Evolutionary conservation across 169 alveolate species (phyloP).

Genomic region (Cyclospora cayetanensis): DNA sequence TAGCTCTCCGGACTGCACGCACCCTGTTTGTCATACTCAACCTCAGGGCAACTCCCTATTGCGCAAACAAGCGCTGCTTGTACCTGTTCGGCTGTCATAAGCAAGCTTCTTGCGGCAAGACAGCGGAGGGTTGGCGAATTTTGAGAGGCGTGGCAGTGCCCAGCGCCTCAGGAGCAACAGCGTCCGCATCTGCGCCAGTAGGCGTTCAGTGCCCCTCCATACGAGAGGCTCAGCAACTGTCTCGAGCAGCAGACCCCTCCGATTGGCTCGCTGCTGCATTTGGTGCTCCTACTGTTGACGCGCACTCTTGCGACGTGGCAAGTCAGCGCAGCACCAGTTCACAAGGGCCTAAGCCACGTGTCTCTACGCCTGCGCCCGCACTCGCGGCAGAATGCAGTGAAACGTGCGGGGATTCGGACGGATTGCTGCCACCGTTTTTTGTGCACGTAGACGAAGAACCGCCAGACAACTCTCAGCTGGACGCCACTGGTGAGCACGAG

Average conservation of each 20-base stretch:
- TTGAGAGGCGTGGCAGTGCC: conserved; percentile 49
- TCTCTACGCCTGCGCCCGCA: neutral
- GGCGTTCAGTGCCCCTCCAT: no score
- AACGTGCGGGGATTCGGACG: neutral
- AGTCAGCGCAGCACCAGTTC: neutral
- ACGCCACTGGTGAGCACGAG: conserved; percentile 43
- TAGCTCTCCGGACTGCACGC: neutral
- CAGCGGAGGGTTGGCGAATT: conserved; percentile 34
- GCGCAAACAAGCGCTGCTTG: conserved; percentile 54
- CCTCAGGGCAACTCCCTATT: conserved; percentile 70
- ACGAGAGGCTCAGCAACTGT: no score
- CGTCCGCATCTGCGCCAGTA: no score
- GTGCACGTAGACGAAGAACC: conserved; percentile 55
- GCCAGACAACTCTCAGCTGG: conserved; percentile 43
- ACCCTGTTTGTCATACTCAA: neutral
- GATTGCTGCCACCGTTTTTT: conserved; percentile 39
- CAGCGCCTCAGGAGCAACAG: neutral
- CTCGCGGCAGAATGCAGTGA: neutral
- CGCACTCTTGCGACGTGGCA: neutral
- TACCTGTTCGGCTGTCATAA: conserved; percentile 69
- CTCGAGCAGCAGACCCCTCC: conserved; percentile 5
- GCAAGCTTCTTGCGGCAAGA: conserved; percentile 39
- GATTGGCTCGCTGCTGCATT: conserved; percentile 58
- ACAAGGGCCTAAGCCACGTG: neutral
- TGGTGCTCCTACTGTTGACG: neutral